Evolutionary conservation across 208 protist species (phyloP).

Genomic region (Entamoeba invadens): DNA sequence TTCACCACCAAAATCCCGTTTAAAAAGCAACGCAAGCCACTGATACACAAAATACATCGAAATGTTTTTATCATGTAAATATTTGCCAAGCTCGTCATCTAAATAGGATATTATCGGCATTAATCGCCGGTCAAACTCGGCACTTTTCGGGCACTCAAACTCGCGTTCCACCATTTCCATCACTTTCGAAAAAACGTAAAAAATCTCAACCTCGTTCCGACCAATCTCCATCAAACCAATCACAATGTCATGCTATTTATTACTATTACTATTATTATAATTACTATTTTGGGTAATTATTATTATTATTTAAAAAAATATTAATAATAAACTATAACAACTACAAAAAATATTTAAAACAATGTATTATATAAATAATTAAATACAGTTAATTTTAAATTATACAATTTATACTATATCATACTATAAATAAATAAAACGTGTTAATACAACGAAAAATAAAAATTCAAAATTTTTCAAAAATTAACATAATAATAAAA

Average conservation of each 20-base stretch:
- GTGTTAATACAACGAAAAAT: too few relatives aligned
- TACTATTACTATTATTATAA: too few relatives aligned
- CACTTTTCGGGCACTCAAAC: not conserved
- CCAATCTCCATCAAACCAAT: not conserved
- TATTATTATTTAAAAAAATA: too few relatives aligned
- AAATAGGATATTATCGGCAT: not conserved
- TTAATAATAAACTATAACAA: too few relatives aligned
- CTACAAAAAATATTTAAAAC: too few relatives aligned
- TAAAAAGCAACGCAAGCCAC: not conserved
- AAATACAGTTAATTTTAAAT: too few relatives aligned
- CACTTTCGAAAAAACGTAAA: not conserved
- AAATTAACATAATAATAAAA: too few relatives aligned
- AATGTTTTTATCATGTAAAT: not conserved
- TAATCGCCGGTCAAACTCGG: not conserved
- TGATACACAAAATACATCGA: not conserved
- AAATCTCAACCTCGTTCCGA: not conserved
- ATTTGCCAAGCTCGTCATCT: not conserved
- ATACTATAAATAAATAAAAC: too few relatives aligned
- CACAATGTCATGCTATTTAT: not conserved
- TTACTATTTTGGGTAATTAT: too few relatives aligned
- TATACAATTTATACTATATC: too few relatives aligned
- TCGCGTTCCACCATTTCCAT: not conserved
- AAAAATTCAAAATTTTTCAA: too few relatives aligned
- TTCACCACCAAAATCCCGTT: not conserved
- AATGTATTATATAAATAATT: too few relatives aligned